Conservation (phyloP, 441 rosid species). For the Brassica hybrid region DNA sequence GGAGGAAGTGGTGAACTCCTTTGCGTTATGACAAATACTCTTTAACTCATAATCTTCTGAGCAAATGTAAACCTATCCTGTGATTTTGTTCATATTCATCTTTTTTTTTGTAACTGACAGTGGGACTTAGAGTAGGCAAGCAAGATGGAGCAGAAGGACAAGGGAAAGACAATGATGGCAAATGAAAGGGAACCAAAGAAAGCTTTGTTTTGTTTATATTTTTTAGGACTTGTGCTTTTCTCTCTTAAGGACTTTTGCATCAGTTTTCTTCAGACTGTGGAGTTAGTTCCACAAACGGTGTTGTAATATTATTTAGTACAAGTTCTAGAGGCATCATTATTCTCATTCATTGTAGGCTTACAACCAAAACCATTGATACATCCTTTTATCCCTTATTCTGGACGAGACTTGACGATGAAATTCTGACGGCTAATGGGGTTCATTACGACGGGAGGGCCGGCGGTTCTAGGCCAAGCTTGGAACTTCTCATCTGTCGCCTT, state of each 20-base stretch:
- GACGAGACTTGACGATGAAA: slow-evolving; percentile 67
- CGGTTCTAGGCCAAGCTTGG: slow-evolving; percentile 95
- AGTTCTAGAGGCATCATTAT: slow-evolving; percentile 26
- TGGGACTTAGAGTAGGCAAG: slow-evolving; percentile 43
- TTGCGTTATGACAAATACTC: neutral
- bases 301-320: slow-evolving; percentile 42
- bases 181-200: slow-evolving; percentile 36
- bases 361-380: slow-evolving; percentile 7
- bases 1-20: slow-evolving; percentile 52
- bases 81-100: neutral
- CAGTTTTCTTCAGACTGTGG: slow-evolving; percentile 32
- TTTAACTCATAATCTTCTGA: neutral
- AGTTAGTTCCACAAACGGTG: slow-evolving; percentile 27
- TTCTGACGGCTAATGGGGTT: slow-evolving; percentile 93
- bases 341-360: neutral
- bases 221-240: slow-evolving; percentile 28
- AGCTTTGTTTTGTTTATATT: slow-evolving; percentile 39
- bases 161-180: too few relatives aligned
- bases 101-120: too few relatives aligned
- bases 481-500: slow-evolving; percentile 84
- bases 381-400: slow-evolving; percentile 27
- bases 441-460: slow-evolving; percentile 90
- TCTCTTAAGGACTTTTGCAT: slow-evolving; percentile 33
- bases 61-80: neutral
- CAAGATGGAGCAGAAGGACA: slow-evolving; percentile 77